These are phyloP conservation scores for Xylariaceae sp. DNA, from an alignment of 2,329 filamentous ascomycete species.

Conservation along the genomic window DNA sequence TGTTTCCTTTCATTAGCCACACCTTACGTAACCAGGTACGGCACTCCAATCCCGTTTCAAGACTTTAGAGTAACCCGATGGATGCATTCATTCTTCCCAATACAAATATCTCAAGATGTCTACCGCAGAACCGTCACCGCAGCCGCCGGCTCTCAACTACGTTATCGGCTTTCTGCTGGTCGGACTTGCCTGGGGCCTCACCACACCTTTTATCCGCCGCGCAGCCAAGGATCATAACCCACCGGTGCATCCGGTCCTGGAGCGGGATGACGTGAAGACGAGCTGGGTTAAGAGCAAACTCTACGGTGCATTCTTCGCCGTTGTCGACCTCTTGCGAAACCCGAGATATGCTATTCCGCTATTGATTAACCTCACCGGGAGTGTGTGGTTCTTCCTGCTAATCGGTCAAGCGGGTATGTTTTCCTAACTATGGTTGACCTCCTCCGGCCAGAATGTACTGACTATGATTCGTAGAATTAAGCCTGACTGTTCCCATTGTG, in stretches of 20 bases:
- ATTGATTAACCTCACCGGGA: slow-evolving; percentile 86
- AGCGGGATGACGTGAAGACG: slow-evolving; percentile 51
- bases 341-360: slow-evolving; percentile 85
- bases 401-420: slow-evolving; percentile 86
- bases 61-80: neutral
- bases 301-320: slow-evolving; percentile 70
- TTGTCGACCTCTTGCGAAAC: slow-evolving; percentile 76
- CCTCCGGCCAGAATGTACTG: neutral
- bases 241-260: slow-evolving; percentile 58
- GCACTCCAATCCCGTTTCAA: neutral
- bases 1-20: neutral
- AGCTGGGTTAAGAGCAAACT: slow-evolving; percentile 66
- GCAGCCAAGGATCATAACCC: slow-evolving; percentile 78
- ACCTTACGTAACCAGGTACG: neutral
- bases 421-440: neutral
- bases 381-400: slow-evolving; percentile 93
- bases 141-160: slow-evolving; percentile 73
- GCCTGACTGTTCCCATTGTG: slow-evolving; percentile 90
- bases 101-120: slow-evolving; percentile 22
- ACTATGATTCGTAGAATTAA: slow-evolving; percentile 66
- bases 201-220: slow-evolving; percentile 86
- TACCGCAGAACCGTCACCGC: slow-evolving; percentile 26
- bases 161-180: slow-evolving; percentile 88
- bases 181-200: slow-evolving; percentile 90
- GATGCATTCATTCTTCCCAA: neutral